phyloP scores from a whole-genome alignment of 768 basidiomycete species.

The Rhodotorula diobovata region DNA sequence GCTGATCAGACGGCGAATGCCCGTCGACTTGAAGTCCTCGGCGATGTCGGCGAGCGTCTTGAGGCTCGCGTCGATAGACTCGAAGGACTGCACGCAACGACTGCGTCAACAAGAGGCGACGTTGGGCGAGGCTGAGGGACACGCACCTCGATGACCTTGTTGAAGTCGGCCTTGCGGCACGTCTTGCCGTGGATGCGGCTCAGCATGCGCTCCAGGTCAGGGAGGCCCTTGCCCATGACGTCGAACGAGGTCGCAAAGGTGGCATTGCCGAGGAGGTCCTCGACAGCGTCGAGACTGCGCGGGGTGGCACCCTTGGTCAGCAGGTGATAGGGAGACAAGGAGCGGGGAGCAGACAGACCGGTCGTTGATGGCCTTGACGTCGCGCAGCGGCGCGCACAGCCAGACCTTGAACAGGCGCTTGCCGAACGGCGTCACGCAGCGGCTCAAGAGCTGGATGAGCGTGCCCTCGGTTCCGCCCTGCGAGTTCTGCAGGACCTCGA shows the following conservation, averaged over 20 bases:
- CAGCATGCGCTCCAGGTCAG: conserved; percentile 88
- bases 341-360: conserved; percentile 53
- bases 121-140: too few relatives aligned
- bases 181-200: conserved; percentile 92
- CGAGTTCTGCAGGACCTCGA: conserved; percentile 89
- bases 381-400: conserved; percentile 85
- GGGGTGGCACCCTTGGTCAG: not conserved
- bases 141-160: not conserved
- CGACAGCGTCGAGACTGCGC: conserved; percentile 80
- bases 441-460: conserved; percentile 65
- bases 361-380: conserved; percentile 78
- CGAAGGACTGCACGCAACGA: conserved; percentile 58
- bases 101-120: not conserved
- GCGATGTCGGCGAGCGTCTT: conserved; percentile 60
- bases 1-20: conserved; percentile 68
- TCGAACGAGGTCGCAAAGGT: conserved; percentile 72
- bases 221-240: conserved; percentile 70
- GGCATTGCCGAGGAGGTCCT: conserved; percentile 77
- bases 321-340: not conserved
- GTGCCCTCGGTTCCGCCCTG: conserved; percentile 92
- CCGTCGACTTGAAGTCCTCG: conserved; percentile 69
- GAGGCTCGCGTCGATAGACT: conserved; percentile 65
- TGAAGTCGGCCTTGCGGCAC: conserved; percentile 78
- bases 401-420: conserved; percentile 95
- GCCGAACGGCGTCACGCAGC: conserved; percentile 88